phyloP scores from a whole-genome alignment of 2,329 filamentous ascomycete species.

The Aspergillus bombycis region DNA sequence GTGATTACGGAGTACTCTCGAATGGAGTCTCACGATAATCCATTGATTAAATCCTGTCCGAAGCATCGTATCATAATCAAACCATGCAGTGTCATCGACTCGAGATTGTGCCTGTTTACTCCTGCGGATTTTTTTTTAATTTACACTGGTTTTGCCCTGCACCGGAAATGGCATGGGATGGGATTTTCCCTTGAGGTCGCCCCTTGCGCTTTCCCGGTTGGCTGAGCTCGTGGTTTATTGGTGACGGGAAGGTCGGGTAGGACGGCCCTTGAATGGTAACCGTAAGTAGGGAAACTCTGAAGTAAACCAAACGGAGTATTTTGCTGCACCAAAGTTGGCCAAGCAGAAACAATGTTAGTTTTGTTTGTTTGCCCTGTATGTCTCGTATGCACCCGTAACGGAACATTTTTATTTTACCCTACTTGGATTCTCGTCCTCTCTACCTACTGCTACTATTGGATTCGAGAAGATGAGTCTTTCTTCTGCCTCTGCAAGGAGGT shows the following conservation, averaged over 20 bases:
- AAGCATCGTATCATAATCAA: slow-evolving; percentile 3
- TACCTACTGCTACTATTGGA: neutral
- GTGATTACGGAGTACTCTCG: neutral
- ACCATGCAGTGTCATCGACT: neutral
- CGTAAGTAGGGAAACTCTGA: slow-evolving; percentile 1
- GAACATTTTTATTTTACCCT: neutral
- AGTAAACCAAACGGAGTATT: slow-evolving; percentile 16
- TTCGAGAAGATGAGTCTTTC: slow-evolving; percentile 2
- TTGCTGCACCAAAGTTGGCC: slow-evolving; percentile 6
- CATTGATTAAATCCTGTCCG: neutral
- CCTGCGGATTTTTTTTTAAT: slow-evolving; percentile 3
- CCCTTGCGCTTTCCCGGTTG: slow-evolving; percentile 25
- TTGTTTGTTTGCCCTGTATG: slow-evolving; percentile 14
- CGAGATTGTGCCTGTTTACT: slow-evolving; percentile 1
- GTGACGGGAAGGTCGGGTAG: slow-evolving; percentile 18
- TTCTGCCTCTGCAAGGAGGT: slow-evolving; percentile 17
- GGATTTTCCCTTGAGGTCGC: neutral
- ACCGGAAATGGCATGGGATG: slow-evolving; percentile 16
- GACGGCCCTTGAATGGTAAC: slow-evolving; percentile 18
- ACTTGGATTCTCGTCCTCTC: neutral
- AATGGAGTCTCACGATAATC: neutral
- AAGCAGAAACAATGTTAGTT: slow-evolving; percentile 15
- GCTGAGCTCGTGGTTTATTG: slow-evolving; percentile 24
- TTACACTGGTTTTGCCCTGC: slow-evolving; percentile 20
- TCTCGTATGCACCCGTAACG: slow-evolving; percentile 6